Conservation (phyloP, 106 monocot genomes). For the Xerophyta viscosa region DNA sequence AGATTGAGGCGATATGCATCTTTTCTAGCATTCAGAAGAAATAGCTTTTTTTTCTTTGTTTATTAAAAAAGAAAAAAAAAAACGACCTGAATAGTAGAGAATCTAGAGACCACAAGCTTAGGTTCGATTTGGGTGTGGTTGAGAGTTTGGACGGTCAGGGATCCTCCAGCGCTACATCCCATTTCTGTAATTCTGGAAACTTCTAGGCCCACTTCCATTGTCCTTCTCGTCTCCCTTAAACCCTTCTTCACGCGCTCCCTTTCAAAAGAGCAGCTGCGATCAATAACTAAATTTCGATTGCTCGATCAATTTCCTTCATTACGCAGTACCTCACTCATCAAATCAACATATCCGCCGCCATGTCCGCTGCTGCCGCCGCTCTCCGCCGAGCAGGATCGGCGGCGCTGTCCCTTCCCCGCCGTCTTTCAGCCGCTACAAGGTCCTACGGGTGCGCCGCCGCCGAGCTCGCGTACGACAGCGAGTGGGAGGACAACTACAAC, state of each 20-base stretch:
- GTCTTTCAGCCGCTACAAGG: constrained; percentile 7
- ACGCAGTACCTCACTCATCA: neutral
- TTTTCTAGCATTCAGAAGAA: too few species aligned
- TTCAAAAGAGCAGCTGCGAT: neutral
- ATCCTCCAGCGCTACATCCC: neutral
- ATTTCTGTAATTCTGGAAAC: neutral
- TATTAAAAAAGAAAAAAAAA: too few species aligned
- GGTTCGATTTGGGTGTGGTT: too few species aligned
- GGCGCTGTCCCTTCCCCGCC: constrained; percentile 9
- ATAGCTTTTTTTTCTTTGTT: too few species aligned
- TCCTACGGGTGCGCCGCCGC: constrained; percentile 21
- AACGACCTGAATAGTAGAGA: too few species aligned
- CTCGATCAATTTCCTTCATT: too few species aligned
- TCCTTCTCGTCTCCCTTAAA: too few species aligned
- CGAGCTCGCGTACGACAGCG: constrained; percentile 36
- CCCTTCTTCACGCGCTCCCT: neutral
- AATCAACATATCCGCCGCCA: neutral
- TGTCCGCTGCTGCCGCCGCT: constrained; percentile 3
- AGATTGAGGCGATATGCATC: too few species aligned
- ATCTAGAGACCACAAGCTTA: too few species aligned
- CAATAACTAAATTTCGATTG: too few species aligned
- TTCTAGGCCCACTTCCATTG: neutral
- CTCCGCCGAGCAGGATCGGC: neutral
- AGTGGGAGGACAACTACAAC: constrained; percentile 30
- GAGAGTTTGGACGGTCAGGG: too few species aligned